These are phyloP conservation scores for Colletotrichum kahawae DNA, from an alignment of 2,329 filamentous ascomycete species.

Conservation along the genomic window DNA sequence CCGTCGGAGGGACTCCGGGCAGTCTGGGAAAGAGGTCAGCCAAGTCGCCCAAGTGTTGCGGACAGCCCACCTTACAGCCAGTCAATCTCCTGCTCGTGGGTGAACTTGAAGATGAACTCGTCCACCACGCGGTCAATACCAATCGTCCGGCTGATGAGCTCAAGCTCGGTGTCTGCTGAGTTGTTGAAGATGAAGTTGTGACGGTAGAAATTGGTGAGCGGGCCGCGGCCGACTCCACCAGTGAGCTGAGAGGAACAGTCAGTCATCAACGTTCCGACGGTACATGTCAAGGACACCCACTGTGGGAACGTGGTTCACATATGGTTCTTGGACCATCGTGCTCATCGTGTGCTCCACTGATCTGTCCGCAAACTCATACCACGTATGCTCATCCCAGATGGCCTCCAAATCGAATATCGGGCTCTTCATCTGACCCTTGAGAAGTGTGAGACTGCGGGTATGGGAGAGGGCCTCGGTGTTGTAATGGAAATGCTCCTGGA, in stretches of 20 bases:
- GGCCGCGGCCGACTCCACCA: slow-evolving; percentile 70
- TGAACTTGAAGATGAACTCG: slow-evolving; percentile 70
- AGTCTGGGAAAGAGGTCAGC: slow-evolving; percentile 32
- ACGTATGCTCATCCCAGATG: slow-evolving; percentile 81
- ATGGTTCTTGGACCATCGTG: slow-evolving; percentile 80
- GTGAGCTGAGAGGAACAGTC: slow-evolving; percentile 46
- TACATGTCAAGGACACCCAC: not conserved
- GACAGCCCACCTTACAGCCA: slow-evolving; percentile 64
- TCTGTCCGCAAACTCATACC: slow-evolving; percentile 72
- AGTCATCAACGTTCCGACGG: not conserved
- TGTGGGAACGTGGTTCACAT: slow-evolving; percentile 79
- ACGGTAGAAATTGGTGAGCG: slow-evolving; percentile 70
- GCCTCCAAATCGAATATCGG: slow-evolving; percentile 76
- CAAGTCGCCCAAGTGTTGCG: slow-evolving; percentile 9
- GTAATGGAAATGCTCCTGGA: slow-evolving; percentile 54
- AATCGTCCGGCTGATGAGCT: slow-evolving; percentile 73
- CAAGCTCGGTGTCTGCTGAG: slow-evolving; percentile 67
- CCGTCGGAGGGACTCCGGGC: slow-evolving; percentile 60
- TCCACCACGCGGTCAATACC: slow-evolving; percentile 75
- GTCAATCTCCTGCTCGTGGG: slow-evolving; percentile 66
- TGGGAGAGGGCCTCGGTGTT: slow-evolving; percentile 65
- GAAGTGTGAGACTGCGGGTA: slow-evolving; percentile 66
- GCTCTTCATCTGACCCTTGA: slow-evolving; percentile 67
- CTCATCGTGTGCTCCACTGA: slow-evolving; percentile 76
- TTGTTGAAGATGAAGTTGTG: slow-evolving; percentile 79